Evolutionary conservation across 768 basidiomycete genomes (phyloP), one percentile per base, ranked within the genome.

Genomic region (Boletus barrowsii): DNA sequence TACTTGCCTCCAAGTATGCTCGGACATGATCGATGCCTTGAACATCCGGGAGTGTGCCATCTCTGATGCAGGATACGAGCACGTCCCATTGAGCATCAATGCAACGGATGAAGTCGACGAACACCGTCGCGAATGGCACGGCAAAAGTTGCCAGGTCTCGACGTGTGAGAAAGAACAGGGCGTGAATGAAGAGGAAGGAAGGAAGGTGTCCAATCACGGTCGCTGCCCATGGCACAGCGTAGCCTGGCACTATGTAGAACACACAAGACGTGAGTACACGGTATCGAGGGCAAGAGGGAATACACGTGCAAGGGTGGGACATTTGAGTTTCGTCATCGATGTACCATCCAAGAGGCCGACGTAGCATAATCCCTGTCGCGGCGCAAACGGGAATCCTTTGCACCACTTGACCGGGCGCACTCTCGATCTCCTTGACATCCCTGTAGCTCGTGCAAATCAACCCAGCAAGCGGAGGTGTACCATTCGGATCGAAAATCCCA

Each of bases 141-240:
- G 3, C 5, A n/a, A 67, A 52, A 7, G 1, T 18, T 1, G 18
- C 10, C 11, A 68, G 3, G 8, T 54, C 26, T 17, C 37, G 36
- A 29, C 30, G 33, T 8, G 44, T 36, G 8, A 67, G 54, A 44
- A 57, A 59, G 46, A 67, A 66, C 4, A 65, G 54, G 5, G 58
- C 61, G 18, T 68, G 59, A 8, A 67, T 59, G 22, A 63, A 26
- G 8, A 63, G 22, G 41, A 62, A 65, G 3, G 66, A 56, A 3
- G 57, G 59, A 39, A 61, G 44, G 10, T 56, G n/a, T 10, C 36
- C 24, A 0, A 67, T 53, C 8, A 52, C 36, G 13, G 61, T 56
- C 10, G 57, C 61, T 7, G 63, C 65, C 30, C 36, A 57, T 13
- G 66, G 63, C 17, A 43, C 52, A 13, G 50, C 56, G 4, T 46